phyloP scores from a whole-genome alignment of 2,329 filamentous ascomycete species.

The Aureobasidium zeae region DNA sequence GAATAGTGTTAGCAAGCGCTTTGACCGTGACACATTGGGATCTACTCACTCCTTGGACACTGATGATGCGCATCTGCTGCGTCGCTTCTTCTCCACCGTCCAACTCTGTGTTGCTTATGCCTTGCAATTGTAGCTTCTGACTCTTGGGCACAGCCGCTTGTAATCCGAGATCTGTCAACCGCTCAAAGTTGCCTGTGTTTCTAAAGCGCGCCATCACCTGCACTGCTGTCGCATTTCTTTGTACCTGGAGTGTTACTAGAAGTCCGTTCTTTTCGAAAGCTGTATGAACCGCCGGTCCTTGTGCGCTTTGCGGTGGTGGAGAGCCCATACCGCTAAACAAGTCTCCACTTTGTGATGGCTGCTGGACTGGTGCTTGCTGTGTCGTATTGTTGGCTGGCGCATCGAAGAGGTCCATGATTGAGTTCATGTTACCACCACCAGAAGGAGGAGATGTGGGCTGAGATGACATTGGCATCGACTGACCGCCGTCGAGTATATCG shows the following conservation, averaged over 20 bases:
- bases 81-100: conserved; percentile 71
- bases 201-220: conserved; percentile 78
- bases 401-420: conserved; percentile 88
- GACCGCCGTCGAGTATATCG: conserved; percentile 74
- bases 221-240: conserved; percentile 69
- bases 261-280: conserved; percentile 86
- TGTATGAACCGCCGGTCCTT: conserved; percentile 44
- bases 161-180: conserved; percentile 66
- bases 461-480: conserved; percentile 36
- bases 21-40: too few species aligned
- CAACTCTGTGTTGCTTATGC: conserved; percentile 73
- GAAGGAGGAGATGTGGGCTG: conserved; percentile 29
- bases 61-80: conserved; percentile 80
- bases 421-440: conserved; percentile 33
- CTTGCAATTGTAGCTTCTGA: conserved; percentile 85
- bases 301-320: conserved; percentile 36
- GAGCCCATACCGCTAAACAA: conserved; percentile 40
- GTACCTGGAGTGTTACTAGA: conserved; percentile 69
- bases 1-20: conserved; percentile 13
- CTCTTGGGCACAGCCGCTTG: conserved; percentile 95
- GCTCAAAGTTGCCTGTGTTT: conserved; percentile 58
- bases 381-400: conserved; percentile 35
- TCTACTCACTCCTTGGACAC: conserved; percentile 75
- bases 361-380: conserved; percentile 34
- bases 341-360: conserved; percentile 30